Percentiles rank a stretch among this genome's conserved stretches.
phyloP scores from a whole-genome alignment of 768 basidiomycete genomes.

The Auricularia heimuer region DNA sequence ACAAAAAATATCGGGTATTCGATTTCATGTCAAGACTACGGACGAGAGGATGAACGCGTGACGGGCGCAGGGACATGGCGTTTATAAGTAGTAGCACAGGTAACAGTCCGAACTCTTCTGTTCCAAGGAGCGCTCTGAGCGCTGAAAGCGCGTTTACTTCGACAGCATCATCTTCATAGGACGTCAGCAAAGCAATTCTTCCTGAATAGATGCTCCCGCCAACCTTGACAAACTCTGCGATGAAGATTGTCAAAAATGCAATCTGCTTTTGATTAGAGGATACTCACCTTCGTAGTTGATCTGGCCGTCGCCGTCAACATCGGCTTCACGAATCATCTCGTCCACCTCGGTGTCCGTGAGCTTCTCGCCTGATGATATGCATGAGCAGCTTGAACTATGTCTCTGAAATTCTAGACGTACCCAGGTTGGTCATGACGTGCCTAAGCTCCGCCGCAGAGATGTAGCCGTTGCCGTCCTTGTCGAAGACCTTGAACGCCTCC shows the following conservation, averaged over 20 bases:
- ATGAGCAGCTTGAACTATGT: not conserved
- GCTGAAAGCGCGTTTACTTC: conserved; percentile 32
- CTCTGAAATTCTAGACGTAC: conserved; percentile 32
- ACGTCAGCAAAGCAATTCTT: conserved; percentile 7
- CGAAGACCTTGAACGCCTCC: conserved; percentile 95
- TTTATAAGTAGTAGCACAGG: not conserved
- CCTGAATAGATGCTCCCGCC: conserved; percentile 10
- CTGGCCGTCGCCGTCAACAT: conserved; percentile 90
- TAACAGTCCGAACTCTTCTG: not conserved
- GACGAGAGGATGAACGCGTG: not conserved
- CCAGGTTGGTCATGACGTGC: conserved; percentile 86
- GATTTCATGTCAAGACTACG: not conserved
- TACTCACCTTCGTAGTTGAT: conserved; percentile 69
- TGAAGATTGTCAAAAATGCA: not conserved
- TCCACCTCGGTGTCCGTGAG: conserved; percentile 79
- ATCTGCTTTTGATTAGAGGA: conserved; percentile 2
- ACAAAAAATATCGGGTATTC: not conserved
- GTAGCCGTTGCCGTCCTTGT: conserved; percentile 89
- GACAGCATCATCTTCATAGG: conserved; percentile 58
- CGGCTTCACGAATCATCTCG: conserved; percentile 96
- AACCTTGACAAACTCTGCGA: conserved; percentile 68
- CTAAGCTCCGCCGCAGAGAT: conserved; percentile 81
- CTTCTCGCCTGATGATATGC: conserved; percentile 57
- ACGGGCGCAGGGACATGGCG: not conserved
- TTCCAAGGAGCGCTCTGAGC: not conserved